These are phyloP conservation scores for Croton laevigatus DNA, from an alignment of 441 rosid species.

Conservation along the genomic window DNA sequence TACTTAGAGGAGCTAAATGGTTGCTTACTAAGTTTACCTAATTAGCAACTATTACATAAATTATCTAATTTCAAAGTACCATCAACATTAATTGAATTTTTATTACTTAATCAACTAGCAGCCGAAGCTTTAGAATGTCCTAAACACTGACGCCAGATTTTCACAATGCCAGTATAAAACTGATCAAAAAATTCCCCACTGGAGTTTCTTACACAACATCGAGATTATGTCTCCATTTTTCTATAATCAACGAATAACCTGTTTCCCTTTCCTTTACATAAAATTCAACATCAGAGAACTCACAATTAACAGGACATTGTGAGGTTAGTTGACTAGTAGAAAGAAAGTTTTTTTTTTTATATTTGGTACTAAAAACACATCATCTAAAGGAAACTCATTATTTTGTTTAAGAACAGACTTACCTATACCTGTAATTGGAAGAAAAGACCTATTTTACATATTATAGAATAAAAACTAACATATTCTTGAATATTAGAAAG, in stretches of 20 bases:
- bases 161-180: too few relatives aligned
- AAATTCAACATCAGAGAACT: too few relatives aligned
- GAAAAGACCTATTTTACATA: background rate
- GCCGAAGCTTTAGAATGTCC: background rate
- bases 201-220: background rate
- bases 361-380: background rate
- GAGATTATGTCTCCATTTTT: background rate
- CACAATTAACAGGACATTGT: too few relatives aligned
- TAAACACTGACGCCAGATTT: background rate
- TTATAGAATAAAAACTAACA: background rate
- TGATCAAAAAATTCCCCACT: background rate
- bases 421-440: background rate
- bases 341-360: background rate
- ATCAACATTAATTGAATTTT: background rate
- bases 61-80: background rate
- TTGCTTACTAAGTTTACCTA: background rate
- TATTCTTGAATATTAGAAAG: background rate
- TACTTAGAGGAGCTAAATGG: background rate
- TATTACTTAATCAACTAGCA: background rate
- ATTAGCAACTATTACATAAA: constrained; percentile 7
- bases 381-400: background rate
- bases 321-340: background rate
- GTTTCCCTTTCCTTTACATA: background rate
- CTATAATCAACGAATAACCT: background rate
- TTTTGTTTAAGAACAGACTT: background rate